Percentiles rank a stretch among this genome's conserved stretches.
phyloP scores from a whole-genome alignment of 2,329 filamentous ascomycete genomes.

The Xylaria sp. region DNA sequence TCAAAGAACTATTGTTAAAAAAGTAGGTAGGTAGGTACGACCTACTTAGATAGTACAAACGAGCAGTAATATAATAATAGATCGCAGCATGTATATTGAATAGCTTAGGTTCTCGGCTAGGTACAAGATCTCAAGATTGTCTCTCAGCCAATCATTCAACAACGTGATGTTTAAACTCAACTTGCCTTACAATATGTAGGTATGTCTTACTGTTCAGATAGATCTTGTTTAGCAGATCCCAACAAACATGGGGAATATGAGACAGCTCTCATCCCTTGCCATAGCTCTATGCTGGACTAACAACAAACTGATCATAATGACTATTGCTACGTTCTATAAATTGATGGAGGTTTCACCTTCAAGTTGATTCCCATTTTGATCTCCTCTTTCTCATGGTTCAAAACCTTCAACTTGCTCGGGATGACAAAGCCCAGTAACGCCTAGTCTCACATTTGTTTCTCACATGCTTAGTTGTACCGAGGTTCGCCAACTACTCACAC shows the following conservation, averaged over 20 bases:
- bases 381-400: not conserved
- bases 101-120: constrained; percentile 38
- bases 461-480: not conserved
- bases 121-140: constrained; percentile 37
- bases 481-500: not conserved
- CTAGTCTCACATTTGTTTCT: not conserved
- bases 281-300: not conserved
- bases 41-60: constrained; percentile 18
- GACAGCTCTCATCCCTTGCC: not conserved
- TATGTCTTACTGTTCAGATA: constrained; percentile 3
- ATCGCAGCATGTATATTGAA: constrained; percentile 16
- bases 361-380: not conserved
- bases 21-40: constrained; percentile 7
- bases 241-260: not conserved
- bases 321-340: not conserved
- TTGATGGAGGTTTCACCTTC: not conserved
- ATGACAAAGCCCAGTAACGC: not conserved
- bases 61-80: constrained; percentile 7
- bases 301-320: not conserved
- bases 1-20: constrained; percentile 14
- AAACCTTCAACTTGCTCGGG: not conserved
- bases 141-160: constrained; percentile 47
- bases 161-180: constrained; percentile 47
- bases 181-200: constrained; percentile 12
- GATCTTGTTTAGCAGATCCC: not conserved